Base-by-base conservation (phyloP, 2,329 filamentous ascomycete genomes). In the Colletotrichum sp. region DNA sequence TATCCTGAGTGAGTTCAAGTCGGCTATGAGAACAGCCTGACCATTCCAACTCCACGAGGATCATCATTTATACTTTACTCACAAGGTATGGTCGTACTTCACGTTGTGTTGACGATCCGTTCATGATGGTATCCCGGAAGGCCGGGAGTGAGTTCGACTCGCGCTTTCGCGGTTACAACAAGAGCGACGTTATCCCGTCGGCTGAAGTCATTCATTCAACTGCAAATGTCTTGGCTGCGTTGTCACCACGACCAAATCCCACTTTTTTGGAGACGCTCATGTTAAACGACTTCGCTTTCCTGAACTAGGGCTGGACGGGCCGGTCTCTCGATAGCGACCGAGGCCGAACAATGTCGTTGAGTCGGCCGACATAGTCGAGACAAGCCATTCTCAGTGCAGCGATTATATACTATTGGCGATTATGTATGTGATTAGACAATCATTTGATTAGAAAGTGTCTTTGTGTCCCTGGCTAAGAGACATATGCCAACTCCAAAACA, bases 401-500 rank as follows among this genome's bases (percentile, higher is more conserved):
- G 8, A 43, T 43, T 43, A 43, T 12, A n/a, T 43, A 43, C 18
- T 0, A 12, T 48, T 52, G 43, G 43, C 38, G 18, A 21, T 52
- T 21, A 52, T 52, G 43, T 52, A 3, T 2, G 43, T 52, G 43
- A 21, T 52, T 28, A 10, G 34, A 28, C 18, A 57, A n/a, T 52
- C 57, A 24, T 36, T 28, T 21, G 10, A 28, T 21, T 24, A 36
- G 21, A 55, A 55, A 28, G 43, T 21, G n/a, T 52, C 43, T 21
- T 52, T 8, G 6, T 21, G 43, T 52, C 43, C 43, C 43, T 52
- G 43, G 43, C 43, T 52, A 52, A 21, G 43, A 52, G 43, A 52
- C 43, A 52, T 52, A 32, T 58, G 16, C 26, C 34, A 60, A 72
- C 70, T 48, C 70, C 70, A 18, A 68, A 60, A 72, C 70, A 72